Conservation (phyloP, 371 early-diverging fungal species). For the Rhizopus microsporus region DNA sequence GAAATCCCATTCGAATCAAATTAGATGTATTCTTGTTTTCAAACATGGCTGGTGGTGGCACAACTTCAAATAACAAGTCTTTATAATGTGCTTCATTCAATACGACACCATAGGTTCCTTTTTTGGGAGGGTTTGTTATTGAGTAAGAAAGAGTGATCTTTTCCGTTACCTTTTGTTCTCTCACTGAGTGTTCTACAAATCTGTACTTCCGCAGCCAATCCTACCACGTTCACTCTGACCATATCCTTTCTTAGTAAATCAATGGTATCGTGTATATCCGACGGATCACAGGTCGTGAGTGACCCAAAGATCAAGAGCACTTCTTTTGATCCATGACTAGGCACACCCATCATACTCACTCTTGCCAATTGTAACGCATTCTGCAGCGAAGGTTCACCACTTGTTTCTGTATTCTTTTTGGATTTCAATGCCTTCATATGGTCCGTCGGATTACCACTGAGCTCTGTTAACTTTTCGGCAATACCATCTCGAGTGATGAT, state of each 20-base stretch:
- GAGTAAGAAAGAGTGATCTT: neutral
- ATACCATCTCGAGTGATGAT: conserved; percentile 87
- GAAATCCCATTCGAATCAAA: conserved; percentile 93
- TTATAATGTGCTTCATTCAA: conserved; percentile 82
- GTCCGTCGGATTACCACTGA: conserved; percentile 81
- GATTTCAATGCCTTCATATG: conserved; percentile 70
- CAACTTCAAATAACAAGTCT: conserved; percentile 75
- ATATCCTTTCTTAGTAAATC: conserved; percentile 62
- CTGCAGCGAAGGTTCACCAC: conserved; percentile 92
- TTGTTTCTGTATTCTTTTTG: conserved; percentile 70
- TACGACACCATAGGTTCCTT: conserved; percentile 85
- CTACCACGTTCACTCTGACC: conserved; percentile 85
- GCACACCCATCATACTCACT: conserved; percentile 72
- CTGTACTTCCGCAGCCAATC: conserved; percentile 89
- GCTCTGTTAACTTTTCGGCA: conserved; percentile 84
- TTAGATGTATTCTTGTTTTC: conserved; percentile 62
- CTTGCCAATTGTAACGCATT: conserved; percentile 88
- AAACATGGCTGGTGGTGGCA: conserved; percentile 83
- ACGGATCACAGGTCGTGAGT: conserved; percentile 91
- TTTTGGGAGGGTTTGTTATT: neutral
- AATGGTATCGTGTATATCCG: conserved; percentile 84
- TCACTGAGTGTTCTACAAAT: conserved; percentile 74
- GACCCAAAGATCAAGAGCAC: conserved; percentile 84
- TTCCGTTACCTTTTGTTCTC: conserved; percentile 70
- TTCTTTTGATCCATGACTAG: conserved; percentile 90